These are phyloP conservation scores for Botryotinia calthae DNA, from an alignment of 2,329 filamentous ascomycete genomes.

Conservation along the genomic window DNA sequence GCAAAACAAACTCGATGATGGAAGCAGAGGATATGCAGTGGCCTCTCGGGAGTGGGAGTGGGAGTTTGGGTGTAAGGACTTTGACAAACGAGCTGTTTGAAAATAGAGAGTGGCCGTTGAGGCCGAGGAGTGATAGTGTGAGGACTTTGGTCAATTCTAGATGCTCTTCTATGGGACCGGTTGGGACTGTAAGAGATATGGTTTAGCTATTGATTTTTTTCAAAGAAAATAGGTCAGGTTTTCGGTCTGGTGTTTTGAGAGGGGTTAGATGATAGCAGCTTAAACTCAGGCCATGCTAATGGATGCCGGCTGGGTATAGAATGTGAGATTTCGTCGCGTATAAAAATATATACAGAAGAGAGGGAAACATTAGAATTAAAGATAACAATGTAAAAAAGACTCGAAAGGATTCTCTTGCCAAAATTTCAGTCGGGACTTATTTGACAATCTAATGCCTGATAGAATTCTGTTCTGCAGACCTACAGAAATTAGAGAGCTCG, in stretches of 20 bases:
- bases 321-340: neutral
- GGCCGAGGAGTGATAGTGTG: neutral
- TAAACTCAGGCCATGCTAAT: neutral
- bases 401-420: neutral
- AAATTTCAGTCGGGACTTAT: neutral
- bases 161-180: neutral
- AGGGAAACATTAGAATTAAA: neutral
- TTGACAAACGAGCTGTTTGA: neutral
- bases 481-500: neutral
- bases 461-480: accelerated
- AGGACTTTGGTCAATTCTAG: neutral
- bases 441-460: neutral
- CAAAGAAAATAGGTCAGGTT: neutral
- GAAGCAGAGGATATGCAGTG: neutral
- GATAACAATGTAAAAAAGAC: neutral
- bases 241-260: neutral
- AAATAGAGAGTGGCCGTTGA: neutral
- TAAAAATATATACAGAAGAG: neutral
- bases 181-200: neutral
- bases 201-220: neutral
- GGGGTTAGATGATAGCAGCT: neutral
- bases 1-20: neutral
- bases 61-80: neutral
- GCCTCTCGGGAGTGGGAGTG: too few species aligned
- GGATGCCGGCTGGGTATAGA: neutral